These are phyloP conservation scores for Colletotrichum sp. DNA, from an alignment of 2,329 filamentous ascomycete species.

Conservation along the genomic window DNA sequence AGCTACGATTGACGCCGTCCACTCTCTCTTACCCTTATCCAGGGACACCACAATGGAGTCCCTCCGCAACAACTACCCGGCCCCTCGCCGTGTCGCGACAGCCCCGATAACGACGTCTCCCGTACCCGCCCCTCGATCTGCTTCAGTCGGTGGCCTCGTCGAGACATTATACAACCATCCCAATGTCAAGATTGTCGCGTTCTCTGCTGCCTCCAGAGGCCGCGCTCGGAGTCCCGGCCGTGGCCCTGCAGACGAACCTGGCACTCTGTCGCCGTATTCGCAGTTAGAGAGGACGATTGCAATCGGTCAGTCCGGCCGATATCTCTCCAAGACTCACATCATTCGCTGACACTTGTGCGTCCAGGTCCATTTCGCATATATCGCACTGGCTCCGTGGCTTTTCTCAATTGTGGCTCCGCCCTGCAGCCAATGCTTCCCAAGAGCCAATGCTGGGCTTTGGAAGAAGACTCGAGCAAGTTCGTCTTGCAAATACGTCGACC, in stretches of 20 bases:
- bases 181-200: conserved; percentile 70
- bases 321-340: not conserved
- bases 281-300: conserved; percentile 83
- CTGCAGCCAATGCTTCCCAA: conserved; percentile 87
- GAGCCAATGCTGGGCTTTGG: conserved; percentile 93
- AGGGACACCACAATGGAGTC: conserved; percentile 18
- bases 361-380: conserved; percentile 81
- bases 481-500: conserved; percentile 85
- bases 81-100: conserved; percentile 42
- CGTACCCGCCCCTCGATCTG: conserved; percentile 26
- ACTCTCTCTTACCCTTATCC: not conserved
- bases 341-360: conserved; percentile 11
- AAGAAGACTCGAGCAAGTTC: conserved; percentile 79
- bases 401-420: conserved; percentile 83
- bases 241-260: conserved; percentile 51
- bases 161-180: conserved; percentile 80
- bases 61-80: conserved; percentile 27
- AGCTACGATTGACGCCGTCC: not conserved
- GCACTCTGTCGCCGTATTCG: conserved; percentile 75
- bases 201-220: conserved; percentile 43
- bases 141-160: conserved; percentile 44
- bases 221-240: conserved; percentile 35
- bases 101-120: conserved; percentile 34
- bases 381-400: conserved; percentile 84
- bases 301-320: conserved; percentile 59